Base-by-base conservation (phyloP, 176 grass and related monocot genomes). In the Oryza glumipatula region DNA sequence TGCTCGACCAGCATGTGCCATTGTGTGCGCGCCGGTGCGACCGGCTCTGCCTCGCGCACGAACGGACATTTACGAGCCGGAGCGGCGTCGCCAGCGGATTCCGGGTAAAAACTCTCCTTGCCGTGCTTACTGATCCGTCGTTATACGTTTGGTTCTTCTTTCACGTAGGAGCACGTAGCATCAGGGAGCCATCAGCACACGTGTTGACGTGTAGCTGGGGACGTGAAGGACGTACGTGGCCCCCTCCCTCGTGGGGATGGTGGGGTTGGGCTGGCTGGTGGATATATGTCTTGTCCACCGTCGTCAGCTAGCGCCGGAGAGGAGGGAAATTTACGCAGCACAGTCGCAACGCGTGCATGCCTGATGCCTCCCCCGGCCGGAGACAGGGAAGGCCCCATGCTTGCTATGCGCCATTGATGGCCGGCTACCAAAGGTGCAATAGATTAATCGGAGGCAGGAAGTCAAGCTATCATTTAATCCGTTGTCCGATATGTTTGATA, bases 391-490 rank as follows among this genome's bases (percentile, higher is more conserved):
- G 72, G 72, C 17, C 72, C 78, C 86, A 76, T 87, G 78, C 76
- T 52, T 41, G 38, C 82, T 70, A 16, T 60, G 82, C 82, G 71
- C 67, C 82, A 77, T 89, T 89, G 76, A 85, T 69, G 70, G 35
- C 35, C 76, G 75, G 63, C 69, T 67, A 71, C 79, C 72, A 76
- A 72, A 82, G 77, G 32, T 63, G 7, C 30, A 45, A 17, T 35
- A 12, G 41, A 83, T 75, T n/a, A 36, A 43, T 35, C 8, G 79
- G 83, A 44, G 67, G 88, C 75, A 90, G 84, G 74, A 79, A 79
- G 84, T 87, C 88, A 83, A 83, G 84, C 68, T 4, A 21, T 70
- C 74, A 86, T 87, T 86, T 67, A 83, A 73, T 64, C 88, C 67
- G 16, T 86, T 86, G 74, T 89, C 83, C 69, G 72, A 3, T 89